These are phyloP conservation scores for Hydnum rufescens DNA, from an alignment of 768 basidiomycete species.

Conservation along the genomic window DNA sequence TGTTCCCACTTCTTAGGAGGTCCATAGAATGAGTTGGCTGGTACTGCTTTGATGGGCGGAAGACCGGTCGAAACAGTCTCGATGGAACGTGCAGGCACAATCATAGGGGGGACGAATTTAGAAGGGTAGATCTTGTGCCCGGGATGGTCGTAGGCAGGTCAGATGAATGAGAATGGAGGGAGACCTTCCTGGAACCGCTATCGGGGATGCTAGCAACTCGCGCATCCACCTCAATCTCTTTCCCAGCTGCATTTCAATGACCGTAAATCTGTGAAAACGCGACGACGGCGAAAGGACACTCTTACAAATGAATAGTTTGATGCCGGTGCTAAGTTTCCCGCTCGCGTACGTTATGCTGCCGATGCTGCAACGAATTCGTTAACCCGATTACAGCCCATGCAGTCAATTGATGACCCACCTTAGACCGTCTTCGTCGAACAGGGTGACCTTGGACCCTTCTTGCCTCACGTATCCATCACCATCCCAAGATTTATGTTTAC, in stretches of 20 bases:
- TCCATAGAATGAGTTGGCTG: background rate
- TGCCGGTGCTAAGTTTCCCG: constrained; percentile 24
- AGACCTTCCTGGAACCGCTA: background rate
- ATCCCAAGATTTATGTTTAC: constrained; percentile 20
- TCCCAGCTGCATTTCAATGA: constrained; percentile 22
- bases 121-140: no score
- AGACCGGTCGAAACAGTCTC: no score
- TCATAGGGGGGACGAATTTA: no score
- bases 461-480: constrained; percentile 15
- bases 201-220: constrained; percentile 13
- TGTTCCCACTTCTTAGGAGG: background rate
- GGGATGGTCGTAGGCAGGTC: no score
- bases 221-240: constrained; percentile 41
- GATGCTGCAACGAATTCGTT: constrained; percentile 25
- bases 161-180: background rate
- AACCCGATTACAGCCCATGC: background rate
- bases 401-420: constrained; percentile 7
- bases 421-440: constrained; percentile 12
- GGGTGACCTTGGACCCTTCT: constrained; percentile 8
- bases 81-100: no score
- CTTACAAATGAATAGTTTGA: constrained; percentile 28
- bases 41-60: no score
- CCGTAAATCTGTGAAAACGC: background rate
- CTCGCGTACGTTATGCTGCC: constrained; percentile 45
- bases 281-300: background rate